These are phyloP conservation scores for Populus nigra DNA, from an alignment of 345 rosid species.

Conservation along the genomic window DNA sequence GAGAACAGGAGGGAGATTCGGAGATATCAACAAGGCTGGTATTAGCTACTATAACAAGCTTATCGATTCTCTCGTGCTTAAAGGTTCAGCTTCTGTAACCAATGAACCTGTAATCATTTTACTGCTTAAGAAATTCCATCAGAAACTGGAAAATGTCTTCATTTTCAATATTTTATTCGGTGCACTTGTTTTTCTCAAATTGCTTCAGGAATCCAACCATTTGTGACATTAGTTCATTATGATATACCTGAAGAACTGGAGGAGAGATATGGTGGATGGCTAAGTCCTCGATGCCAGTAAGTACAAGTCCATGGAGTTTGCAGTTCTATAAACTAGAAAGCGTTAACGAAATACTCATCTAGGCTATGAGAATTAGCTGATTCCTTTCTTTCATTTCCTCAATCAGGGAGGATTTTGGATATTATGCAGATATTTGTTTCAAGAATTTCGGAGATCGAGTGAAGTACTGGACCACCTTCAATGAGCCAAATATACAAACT, in stretches of 20 bases:
- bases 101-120: too few relatives aligned
- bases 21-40: conserved; percentile 55
- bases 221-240: conserved; percentile 6
- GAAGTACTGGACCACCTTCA: conserved; percentile 23
- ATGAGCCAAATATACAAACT: conserved; percentile 23
- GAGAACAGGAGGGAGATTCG: conserved; percentile 64
- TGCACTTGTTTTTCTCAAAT: background rate
- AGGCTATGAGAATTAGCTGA: background rate
- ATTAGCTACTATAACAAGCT: conserved; percentile 54
- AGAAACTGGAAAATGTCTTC: too few relatives aligned
- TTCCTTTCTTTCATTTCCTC: background rate
- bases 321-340: too few relatives aligned
- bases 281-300: conserved; percentile 10
- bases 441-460: conserved; percentile 23
- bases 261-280: conserved; percentile 16
- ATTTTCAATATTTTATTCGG: too few relatives aligned
- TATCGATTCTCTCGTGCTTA: conserved; percentile 49
- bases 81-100: conserved; percentile 30
- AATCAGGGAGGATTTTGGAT: conserved; percentile 23
- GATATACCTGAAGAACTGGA: conserved; percentile 15
- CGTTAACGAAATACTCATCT: too few relatives aligned
- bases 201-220: conserved; percentile 10
- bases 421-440: conserved; percentile 22
- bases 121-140: background rate
- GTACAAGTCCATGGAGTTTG: background rate